Base-by-base conservation (phyloP, 1,284 basidiomycete species). In the Rhizoctonia solani region DNA sequence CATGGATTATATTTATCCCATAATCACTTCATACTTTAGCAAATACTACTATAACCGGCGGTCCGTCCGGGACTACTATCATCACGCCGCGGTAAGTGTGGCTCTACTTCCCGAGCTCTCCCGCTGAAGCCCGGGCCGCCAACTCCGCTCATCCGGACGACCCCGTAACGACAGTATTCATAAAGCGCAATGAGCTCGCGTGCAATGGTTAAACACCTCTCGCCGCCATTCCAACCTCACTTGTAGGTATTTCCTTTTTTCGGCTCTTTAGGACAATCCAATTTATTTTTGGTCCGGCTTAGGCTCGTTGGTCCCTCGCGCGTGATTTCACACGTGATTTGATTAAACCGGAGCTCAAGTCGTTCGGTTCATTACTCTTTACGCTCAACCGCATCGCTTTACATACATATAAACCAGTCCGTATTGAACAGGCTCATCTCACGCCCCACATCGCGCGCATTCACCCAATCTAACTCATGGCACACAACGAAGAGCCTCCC, bases 401-500 rank as follows among this genome's bases (percentile, higher is more conserved):
- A 11, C 9, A n/a, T n/a, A 25, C 50, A 61, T 61, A 54, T 53
- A 66, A 29, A 66, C 41, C 50, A 54, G 47, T 16, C n/a, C 19
- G 29, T 25, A 27, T 50, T 54, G 32, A 16, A 25, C 50, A 41
- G 27, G 37, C 44, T 41, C 30, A 53, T 39, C 21, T 39, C 37
- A 54, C 50, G 49, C 39, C 50, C 42, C 53, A 37, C n/a, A 46
- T 37, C 32, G 23, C 53, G 9, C 37, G 44, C 65, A 66, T 54
- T 19, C 41, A 49, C 19, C 53, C 30, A 54, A 34, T 34, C 32
- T 34, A 16, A 44, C 4, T 32, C 67, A 70, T 70, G 47, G 58
- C 70, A 39, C n/a, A n/a, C 39, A 75, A 77, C 46, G 88, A 92
- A 75, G 88, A 92, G 73, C 77, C 82, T 67, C 91, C 91, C 71